Evolutionary conservation across 2,329 filamentous ascomycete genomes (phyloP).

Genomic region (Alternaria postmessia): DNA sequence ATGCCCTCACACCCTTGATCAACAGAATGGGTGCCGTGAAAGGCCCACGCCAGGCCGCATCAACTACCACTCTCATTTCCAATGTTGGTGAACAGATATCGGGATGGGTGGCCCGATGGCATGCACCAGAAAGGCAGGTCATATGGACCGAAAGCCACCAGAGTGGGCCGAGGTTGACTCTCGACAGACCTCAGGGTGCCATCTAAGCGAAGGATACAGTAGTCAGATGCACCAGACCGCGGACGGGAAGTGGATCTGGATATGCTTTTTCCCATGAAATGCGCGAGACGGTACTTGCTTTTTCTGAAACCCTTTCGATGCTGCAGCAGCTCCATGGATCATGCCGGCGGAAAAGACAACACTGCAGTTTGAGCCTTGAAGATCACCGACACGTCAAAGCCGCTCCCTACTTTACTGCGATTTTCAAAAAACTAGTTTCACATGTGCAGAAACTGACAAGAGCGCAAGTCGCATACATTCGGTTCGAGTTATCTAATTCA

Average conservation of each 20-base stretch:
- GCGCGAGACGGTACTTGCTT: not conserved
- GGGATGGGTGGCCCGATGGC: not conserved
- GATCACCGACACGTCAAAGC: not conserved
- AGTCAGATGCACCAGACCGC: not conserved
- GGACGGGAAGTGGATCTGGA: not conserved
- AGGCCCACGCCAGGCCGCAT: not conserved
- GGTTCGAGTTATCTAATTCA: not conserved
- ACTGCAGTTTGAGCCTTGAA: not conserved
- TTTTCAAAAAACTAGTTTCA: not conserved
- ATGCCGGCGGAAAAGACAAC: not conserved
- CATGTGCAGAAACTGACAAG: not conserved
- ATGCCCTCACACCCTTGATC: slow-evolving; percentile 57
- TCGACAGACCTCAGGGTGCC: not conserved
- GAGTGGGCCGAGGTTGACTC: not conserved
- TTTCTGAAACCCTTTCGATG: not conserved
- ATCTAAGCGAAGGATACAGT: slow-evolving; percentile 2
- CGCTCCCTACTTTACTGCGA: not conserved
- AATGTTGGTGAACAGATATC: not conserved
- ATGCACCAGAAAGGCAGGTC: not conserved
- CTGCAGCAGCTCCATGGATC: not conserved
- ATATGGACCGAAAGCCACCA: not conserved
- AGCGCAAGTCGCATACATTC: not conserved
- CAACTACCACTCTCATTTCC: not conserved
- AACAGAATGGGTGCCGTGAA: not conserved
- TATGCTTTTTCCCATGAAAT: not conserved